Evolutionary conservation across 2,329 filamentous ascomycete genomes (phyloP).

Genomic region (Stemphylium lycopersici): DNA sequence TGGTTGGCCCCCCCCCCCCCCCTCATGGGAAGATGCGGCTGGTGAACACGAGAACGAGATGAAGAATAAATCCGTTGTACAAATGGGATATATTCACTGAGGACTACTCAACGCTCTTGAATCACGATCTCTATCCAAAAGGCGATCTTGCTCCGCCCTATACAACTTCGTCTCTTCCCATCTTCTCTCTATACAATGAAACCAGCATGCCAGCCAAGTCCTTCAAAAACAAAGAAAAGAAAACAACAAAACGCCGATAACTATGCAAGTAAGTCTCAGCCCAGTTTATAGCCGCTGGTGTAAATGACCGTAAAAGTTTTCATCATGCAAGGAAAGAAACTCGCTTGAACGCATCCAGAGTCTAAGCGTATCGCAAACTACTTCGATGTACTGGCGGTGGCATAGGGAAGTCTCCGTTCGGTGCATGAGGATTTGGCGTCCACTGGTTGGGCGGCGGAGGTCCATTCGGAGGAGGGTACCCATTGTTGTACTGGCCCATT

Average conservation of each 20-base stretch:
- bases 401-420: slow-evolving; percentile 10
- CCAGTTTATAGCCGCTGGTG: slow-evolving; percentile 1
- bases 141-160: too few species aligned
- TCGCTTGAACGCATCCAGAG: neutral
- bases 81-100: too few species aligned
- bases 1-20: too few species aligned
- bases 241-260: slow-evolving; percentile 8
- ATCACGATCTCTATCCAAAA: too few species aligned
- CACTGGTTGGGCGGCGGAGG: slow-evolving; percentile 2
- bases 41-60: too few species aligned
- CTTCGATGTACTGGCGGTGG: slow-evolving; percentile 22
- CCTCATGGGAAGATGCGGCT: too few species aligned
- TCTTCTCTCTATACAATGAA: too few species aligned
- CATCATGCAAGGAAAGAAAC: neutral
- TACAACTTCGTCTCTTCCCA: too few species aligned
- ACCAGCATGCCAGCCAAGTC: neutral
- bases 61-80: too few species aligned
- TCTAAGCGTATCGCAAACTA: slow-evolving; percentile 25
- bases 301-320: slow-evolving; percentile 5
- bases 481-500: slow-evolving; percentile 11
- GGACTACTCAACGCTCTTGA: too few species aligned
- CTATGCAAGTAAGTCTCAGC: slow-evolving; percentile 4
- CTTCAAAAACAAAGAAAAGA: neutral
- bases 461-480: slow-evolving; percentile 3
- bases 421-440: slow-evolving; percentile 4